Evolutionary conservation across 148 eudicot species (phyloP), one percentile per base, ranked within the genome.

Genomic region (Nepenthes gracilis): DNA sequence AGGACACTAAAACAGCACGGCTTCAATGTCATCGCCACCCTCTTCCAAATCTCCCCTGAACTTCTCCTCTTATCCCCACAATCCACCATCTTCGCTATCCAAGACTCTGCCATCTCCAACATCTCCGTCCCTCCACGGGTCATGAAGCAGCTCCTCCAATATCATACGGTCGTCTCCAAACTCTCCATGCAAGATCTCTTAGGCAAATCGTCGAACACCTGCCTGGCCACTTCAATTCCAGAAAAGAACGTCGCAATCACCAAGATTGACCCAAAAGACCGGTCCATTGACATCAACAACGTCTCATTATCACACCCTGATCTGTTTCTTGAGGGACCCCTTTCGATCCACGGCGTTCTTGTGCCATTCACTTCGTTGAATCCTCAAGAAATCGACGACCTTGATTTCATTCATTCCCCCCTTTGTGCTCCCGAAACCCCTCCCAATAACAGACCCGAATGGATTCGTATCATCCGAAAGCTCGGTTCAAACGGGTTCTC

Each of bases 311-410:
- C 95, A 33, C 90, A 84, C 58, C 90, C 90, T 1, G 81, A 84
- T 67, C 35, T 87, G 75, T 87, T 84, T 59, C 80, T 84, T 36
- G 72, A 66, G 0, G 82, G 77, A 4, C 54, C 71, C 6, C n/a
- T 84, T 37, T 47, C 81, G 1, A 81, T 84, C n/a, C 90, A 87
- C 54, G 95, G 95, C 3, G 83, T 87, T 57, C 62, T 69, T 45
- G 72, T 58, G 5, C 77, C 90, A 1, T 84, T 87, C 64, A 55
- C 76, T 5, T 6, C 64, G 2, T 37, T 72, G 33, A 40, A 72
- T 37, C 33, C 37, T 2, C 70, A 51, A 12, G 65, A 61, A 43
- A 43, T 7, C 1, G 62, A 64, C 37, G 57, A 65, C 51, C 47
- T 61, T 14, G 70, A 72, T 43, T 54, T 66, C 48, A 56, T 61